Evolutionary conservation across 176 grass and related monocot genomes (phyloP).

Genomic region (Puya raimondii): DNA sequence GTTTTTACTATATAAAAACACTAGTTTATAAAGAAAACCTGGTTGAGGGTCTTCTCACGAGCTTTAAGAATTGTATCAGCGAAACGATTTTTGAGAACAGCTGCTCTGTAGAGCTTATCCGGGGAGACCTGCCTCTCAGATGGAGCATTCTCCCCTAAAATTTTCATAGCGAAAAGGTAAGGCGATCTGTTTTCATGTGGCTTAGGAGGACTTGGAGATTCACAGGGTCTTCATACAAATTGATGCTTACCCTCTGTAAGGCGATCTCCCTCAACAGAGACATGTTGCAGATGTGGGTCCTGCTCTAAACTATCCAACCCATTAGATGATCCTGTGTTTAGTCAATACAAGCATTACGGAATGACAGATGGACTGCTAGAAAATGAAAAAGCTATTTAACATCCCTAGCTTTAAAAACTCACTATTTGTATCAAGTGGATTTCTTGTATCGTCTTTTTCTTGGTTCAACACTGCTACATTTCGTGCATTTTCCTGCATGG

Average conservation of each 20-base stretch:
- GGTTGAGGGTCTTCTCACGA: conserved; percentile 88
- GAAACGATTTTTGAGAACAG: conserved; percentile 74
- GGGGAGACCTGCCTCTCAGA: conserved; percentile 56
- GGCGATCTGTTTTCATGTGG: conserved; percentile 26
- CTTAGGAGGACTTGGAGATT: conserved; percentile 25
- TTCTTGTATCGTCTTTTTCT: conserved; percentile 48
- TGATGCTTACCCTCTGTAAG: conserved; percentile 67
- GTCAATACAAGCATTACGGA: neutral
- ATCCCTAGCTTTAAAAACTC: neutral
- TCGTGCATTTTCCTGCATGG: conserved; percentile 50
- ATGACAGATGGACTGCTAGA: neutral
- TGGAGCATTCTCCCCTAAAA: conserved; percentile 58
- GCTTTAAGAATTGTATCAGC: conserved; percentile 99
- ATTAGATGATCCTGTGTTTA: conserved; percentile 40
- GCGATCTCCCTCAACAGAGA: conserved; percentile 35
- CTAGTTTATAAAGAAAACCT: conserved; percentile 44
- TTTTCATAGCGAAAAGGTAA: conserved; percentile 37
- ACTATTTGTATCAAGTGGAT: conserved; percentile 23
- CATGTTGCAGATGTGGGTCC: conserved; percentile 30
- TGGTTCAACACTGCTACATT: conserved; percentile 35
- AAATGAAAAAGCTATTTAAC: conserved; percentile 8
- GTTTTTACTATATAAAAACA: conserved; percentile 18
- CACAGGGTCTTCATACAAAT: conserved; percentile 25
- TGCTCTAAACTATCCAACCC: conserved; percentile 31
- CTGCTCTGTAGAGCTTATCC: conserved; percentile 69